Base-by-base conservation (phyloP, 1,139 yeast genomes). In the Protomyces macrosporus region DNA sequence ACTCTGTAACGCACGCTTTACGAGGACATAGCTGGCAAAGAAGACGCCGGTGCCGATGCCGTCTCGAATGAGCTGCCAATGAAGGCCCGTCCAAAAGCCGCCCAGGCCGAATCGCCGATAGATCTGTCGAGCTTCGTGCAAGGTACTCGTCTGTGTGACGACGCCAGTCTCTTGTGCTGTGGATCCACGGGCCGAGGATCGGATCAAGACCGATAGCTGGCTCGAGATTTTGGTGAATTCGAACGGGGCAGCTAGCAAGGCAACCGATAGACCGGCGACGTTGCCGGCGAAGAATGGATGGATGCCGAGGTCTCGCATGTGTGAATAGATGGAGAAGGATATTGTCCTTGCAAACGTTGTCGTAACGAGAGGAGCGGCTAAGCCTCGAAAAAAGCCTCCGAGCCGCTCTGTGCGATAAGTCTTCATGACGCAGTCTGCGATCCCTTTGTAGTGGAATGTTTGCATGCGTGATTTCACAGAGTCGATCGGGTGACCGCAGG, bases 401-500 rank as follows among this genome's bases (percentile, higher is more conserved):
- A 85, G 53, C 0, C 96, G 96, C 71, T 88, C 96, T 6, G 77
- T 75, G 9, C 72, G 70, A 53, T 84, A 77, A 0, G 96, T 87
- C 60, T 80, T 77, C 40, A 72, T 72, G 14, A 86, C 76, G 72
- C 96, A 89, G 65, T 84, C 84, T 67, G 79, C 74, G 55, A 86
- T 81, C 55, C 83, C 79, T 10, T 77, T 76, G 74, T 83, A 88
- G 55, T 81, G 79, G 73, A 88, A 87, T 0, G 96, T 87, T 73
- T 90, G 96, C 83, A 88, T 85, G 68, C 96, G 76, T 0, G 95
- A 88, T 73, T 90, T 90, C 65, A 90, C 79, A 9, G 95, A 86
- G 72, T 90, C 97, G 58, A 90, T 74, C 0, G 97, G 97, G 71
- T 85, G 89, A 7, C 95, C 95, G n/a, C 84, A 79, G 5, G 84